Base-by-base conservation (phyloP, 768 basidiomycete species). In the Leucocoprinus leucothites region DNA sequence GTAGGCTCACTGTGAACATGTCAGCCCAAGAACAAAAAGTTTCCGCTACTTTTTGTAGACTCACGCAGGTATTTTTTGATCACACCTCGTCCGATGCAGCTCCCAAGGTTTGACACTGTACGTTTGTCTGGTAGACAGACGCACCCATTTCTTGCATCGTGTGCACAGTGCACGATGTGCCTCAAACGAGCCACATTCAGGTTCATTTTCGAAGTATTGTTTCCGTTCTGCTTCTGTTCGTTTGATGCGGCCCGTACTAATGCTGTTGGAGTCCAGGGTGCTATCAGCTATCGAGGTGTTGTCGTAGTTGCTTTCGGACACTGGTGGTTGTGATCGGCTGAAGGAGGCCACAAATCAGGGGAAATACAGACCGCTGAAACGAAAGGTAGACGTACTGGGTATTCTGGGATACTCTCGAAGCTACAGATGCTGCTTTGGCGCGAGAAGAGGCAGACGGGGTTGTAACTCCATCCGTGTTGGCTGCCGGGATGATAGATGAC, bases 81-180 rank as follows among this genome's bases (percentile, higher is more conserved):
- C 80, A 58, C 85, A 87, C 53, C 72, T 72, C 18, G 67, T 71
- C 22, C 82, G 73, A 64, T 89, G 87, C 35, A 68, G 70, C 58
- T 83, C 76, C 87, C 87, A 89, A 48, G 78, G 78, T 36, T 75
- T 75, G 56, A 87, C 79, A 11, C 77, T 71, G 56, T 85, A 89
- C 13, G 77, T 75, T 58, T 75, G 75, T 60, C 69, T 78, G n/a
- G 73, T 71, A 48, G 84, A 81, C 18, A 89, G 74, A 38, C 75
- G 73, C 16, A 88, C 75, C 67, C 75, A 76, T 57, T 79, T 78
- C 38, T 78, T 68, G 64, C 87, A 89, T 31, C 79, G 70, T 18
- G 68, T 76, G 61, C 87, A 89, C 50, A 75, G 74, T n/a, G 77
- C 84, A 8, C 77, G 74, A 66, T 81, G 77, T 1, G 80, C 75